These are phyloP conservation scores for Clonostachys sp. DNA, from an alignment of 2,329 filamentous ascomycete species.

Conservation along the genomic window DNA sequence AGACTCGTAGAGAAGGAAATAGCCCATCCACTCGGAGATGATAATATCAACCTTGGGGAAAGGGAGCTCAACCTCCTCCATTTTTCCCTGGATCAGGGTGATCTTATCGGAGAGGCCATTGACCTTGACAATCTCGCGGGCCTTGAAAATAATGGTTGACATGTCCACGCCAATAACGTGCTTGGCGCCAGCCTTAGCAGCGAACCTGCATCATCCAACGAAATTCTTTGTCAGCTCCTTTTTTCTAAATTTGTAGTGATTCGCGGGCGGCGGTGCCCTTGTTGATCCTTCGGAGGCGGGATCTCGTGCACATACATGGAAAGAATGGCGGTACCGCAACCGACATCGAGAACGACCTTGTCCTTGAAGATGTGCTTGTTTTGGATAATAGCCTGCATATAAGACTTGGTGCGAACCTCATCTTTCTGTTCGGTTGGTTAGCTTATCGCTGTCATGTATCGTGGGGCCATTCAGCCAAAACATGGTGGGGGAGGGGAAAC, in stretches of 20 bases:
- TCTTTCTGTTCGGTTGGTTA: constrained; percentile 67
- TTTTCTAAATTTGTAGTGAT: no score
- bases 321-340: constrained; percentile 94
- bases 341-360: constrained; percentile 87
- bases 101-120: constrained; percentile 96
- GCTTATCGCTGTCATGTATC: background rate
- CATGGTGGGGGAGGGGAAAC: constrained; percentile 28
- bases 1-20: constrained; percentile 97
- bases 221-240: background rate
- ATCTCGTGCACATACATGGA: constrained; percentile 70
- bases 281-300: background rate
- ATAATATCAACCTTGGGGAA: constrained; percentile 98
- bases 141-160: constrained; percentile 99
- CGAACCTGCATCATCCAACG: constrained; percentile 64
- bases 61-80: constrained; percentile 95
- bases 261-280: background rate
- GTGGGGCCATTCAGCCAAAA: background rate
- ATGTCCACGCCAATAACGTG: constrained; percentile 99
- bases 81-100: constrained; percentile 96
- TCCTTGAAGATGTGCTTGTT: constrained; percentile 91
- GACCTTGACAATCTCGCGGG: constrained; percentile 84
- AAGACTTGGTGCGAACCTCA: constrained; percentile 92
- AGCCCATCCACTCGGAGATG: constrained; percentile 99
- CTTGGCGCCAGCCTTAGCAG: constrained; percentile 91
- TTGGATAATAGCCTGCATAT: constrained; percentile 96